Conservation (phyloP, 2,329 filamentous ascomycete species). For the Alternaria novae-zelandiae region DNA sequence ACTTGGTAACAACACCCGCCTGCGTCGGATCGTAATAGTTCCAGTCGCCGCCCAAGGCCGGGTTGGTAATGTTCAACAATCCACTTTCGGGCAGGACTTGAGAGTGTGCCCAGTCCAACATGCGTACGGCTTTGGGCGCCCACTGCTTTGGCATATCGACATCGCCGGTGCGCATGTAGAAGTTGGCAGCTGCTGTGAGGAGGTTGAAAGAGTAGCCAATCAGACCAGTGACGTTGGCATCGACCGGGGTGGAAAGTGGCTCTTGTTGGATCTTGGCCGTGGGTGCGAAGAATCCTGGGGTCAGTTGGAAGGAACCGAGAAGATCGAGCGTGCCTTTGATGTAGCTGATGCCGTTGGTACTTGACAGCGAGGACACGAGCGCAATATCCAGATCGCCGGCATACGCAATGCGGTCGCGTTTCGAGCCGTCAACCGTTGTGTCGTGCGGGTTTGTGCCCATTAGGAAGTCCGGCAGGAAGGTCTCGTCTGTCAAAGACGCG, state of each 20-base stretch:
- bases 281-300: not conserved
- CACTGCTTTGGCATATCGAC: constrained; percentile 30
- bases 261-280: not conserved
- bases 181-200: constrained; percentile 36
- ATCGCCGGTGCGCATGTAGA: constrained; percentile 40
- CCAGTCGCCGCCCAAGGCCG: not conserved
- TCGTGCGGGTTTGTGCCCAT: constrained; percentile 44
- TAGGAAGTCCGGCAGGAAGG: constrained; percentile 43
- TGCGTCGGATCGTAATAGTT: not conserved
- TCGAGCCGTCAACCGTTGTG: constrained; percentile 47
- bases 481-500: constrained; percentile 26
- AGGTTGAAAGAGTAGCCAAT: constrained; percentile 46
- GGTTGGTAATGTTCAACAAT: not conserved
- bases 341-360: not conserved
- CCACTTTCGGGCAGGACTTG: constrained; percentile 25
- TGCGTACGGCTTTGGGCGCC: constrained; percentile 33
- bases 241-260: constrained; percentile 7
- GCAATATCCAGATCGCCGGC: not conserved
- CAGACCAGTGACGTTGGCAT: constrained; percentile 38
- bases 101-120: constrained; percentile 48
- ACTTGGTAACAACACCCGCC: not conserved
- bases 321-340: not conserved
- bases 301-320: not conserved
- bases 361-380: not conserved
- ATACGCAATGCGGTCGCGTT: constrained; percentile 21